Base-by-base conservation (phyloP, 2,329 filamentous ascomycete genomes). In the Kalaharituber pfeilii region DNA sequence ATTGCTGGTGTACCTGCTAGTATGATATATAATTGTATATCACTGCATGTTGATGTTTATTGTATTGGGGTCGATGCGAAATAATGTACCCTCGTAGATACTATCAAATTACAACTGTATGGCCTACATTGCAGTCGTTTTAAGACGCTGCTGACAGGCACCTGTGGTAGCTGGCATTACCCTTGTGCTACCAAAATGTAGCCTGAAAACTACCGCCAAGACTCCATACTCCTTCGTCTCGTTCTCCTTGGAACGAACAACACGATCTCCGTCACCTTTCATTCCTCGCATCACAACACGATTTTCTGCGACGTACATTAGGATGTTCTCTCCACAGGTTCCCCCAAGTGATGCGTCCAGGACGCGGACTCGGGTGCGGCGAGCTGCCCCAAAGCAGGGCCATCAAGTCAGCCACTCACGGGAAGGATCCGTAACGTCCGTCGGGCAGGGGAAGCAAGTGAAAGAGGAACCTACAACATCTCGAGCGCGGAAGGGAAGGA, bases 281-380 rank as follows among this genome's bases (percentile, higher is more conserved):
- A 15, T 5, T 2, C 22, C 33, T n/a, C 22, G 18, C 42, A 47
- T 28, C 52, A 54, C 44, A 42, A 54, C 18, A 39, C 4, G 8
- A 39, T 18, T 15, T 6, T 18, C 24, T 47, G 15, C 53, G 50
- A 5, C 57, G 50, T 44, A 8, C 15, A 20, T 57, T 55, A 27
- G 53, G 53, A 53, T 53, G 51, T 56, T 55, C 55, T 55, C 55
- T 51, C 29, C 56, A 57, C 49, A 45, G 49, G 20, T 50, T 54
- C 28, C 57, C 54, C 39, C 57, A 52, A 13, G 47, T 52, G 42
- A 59, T 53, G 55, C 55, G 55, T 22, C 22, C 29, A 4, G 52
- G 55, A 39, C 57, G 56, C 53, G 45, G 55, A 26, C 56, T 54
- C 7, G 57, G 53, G 24, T 59, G 53, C 33, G 57, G 53, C 9